phyloP scores from a whole-genome alignment of 2,329 filamentous ascomycete species.

The Pleurostoma richardsiae region DNA sequence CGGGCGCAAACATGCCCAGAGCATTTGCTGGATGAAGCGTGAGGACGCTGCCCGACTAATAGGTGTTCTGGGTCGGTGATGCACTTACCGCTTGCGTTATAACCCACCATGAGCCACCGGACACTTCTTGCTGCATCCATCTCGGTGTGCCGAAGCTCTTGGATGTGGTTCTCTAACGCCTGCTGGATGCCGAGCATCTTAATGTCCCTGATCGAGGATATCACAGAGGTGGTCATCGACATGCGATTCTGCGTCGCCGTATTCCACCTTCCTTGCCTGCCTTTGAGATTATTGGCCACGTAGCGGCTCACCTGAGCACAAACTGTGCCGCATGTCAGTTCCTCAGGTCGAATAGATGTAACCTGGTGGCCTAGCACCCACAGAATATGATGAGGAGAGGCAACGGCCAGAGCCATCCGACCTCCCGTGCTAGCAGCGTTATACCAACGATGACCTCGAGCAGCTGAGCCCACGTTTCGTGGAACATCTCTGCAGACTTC shows the following conservation, averaged over 20 bases:
- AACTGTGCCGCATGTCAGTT: constrained; percentile 17
- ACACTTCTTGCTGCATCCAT: constrained; percentile 23
- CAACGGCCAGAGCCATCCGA: constrained; percentile 36
- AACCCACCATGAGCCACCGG: constrained; percentile 32
- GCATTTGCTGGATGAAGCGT: constrained; percentile 26
- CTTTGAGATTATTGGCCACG: constrained; percentile 28
- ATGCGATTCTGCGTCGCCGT: constrained; percentile 32
- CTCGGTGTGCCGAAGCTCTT: constrained; percentile 23
- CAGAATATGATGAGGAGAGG: constrained; percentile 33
- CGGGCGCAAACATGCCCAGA: constrained; percentile 33
- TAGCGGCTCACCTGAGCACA: constrained; percentile 34
- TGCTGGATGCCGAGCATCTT: constrained; percentile 32
- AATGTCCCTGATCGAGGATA: constrained; percentile 30
- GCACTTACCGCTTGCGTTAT: constrained; percentile 32
- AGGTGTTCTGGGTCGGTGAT: neutral
- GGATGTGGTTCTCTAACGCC: constrained; percentile 13
- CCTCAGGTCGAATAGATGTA: neutral
- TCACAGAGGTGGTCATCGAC: constrained; percentile 23
- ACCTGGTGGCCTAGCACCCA: constrained; percentile 16
- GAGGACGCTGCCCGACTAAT: neutral
- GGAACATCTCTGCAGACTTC: constrained; percentile 25
- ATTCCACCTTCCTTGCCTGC: constrained; percentile 32
- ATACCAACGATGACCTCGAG: constrained; percentile 36
- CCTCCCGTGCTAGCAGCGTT: constrained; percentile 26
- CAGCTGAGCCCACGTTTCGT: constrained; percentile 35